Conservation (phyloP, 768 basidiomycete species). For the Leccinellum luteum region DNA sequence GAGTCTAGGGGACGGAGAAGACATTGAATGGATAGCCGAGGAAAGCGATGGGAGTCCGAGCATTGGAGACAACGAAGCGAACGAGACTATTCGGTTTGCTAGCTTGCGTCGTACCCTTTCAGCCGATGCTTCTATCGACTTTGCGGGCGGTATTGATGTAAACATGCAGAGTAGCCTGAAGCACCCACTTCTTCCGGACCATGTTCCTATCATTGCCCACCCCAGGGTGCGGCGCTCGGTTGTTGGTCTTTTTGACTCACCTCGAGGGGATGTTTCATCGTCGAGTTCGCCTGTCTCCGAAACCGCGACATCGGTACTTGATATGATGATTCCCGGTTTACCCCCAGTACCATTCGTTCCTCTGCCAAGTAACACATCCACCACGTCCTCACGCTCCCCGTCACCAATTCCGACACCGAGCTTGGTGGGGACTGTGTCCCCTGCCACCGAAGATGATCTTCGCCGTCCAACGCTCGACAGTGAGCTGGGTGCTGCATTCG, state of each 20-base stretch:
- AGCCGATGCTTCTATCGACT: slow-evolving; percentile 21
- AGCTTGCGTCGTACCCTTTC: slow-evolving; percentile 28
- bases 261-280: slow-evolving; percentile 12
- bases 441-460: neutral
- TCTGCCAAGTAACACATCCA: slow-evolving; percentile 28
- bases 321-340: slow-evolving; percentile 34
- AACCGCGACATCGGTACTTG: slow-evolving; percentile 22
- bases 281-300: slow-evolving; percentile 13
- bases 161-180: slow-evolving; percentile 28
- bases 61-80: slow-evolving; percentile 26
- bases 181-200: slow-evolving; percentile 11
- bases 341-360: slow-evolving; percentile 34
- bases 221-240: slow-evolving; percentile 50
- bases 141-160: slow-evolving; percentile 17
- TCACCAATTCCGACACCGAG: slow-evolving; percentile 17
- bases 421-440: slow-evolving; percentile 7
- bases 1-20: slow-evolving; percentile 54
- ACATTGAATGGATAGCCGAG: slow-evolving; percentile 40
- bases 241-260: slow-evolving; percentile 57
- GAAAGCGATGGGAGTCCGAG: slow-evolving; percentile 36
- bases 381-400: slow-evolving; percentile 16
- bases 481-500: slow-evolving; percentile 56
- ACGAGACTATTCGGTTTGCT: slow-evolving; percentile 32
- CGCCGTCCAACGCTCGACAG: slow-evolving; percentile 45
- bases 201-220: slow-evolving; percentile 17